Conservation (phyloP, 176 grass and related monocot genomes). For the Raddia distichophylla region DNA sequence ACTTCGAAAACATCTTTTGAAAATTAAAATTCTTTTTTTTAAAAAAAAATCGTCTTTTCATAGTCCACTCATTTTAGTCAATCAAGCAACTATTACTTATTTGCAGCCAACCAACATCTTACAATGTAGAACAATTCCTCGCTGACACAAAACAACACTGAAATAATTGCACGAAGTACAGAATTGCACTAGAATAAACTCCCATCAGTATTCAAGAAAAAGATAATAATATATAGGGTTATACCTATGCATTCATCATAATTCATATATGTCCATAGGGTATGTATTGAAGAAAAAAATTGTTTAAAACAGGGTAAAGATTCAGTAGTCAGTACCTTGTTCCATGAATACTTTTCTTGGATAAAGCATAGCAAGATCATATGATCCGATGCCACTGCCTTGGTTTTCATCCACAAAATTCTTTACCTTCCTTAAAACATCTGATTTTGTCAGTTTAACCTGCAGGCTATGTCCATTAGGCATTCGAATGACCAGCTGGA, state of each 20-base stretch:
- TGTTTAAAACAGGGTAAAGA: conserved; percentile 5
- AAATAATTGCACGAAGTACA: conserved; percentile 6
- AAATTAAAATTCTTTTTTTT: no score
- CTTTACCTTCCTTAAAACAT: conserved; percentile 74
- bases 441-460: conserved; percentile 72
- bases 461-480: conserved; percentile 78
- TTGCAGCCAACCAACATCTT: conserved; percentile 5
- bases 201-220: neutral
- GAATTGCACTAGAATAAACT: neutral
- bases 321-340: conserved; percentile 67
- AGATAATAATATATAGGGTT: neutral
- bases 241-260: neutral
- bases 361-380: conserved; percentile 91
- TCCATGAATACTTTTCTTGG: conserved; percentile 78
- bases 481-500: conserved; percentile 80
- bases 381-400: conserved; percentile 45
- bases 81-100: conserved; percentile 20
- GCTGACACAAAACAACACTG: conserved; percentile 3
- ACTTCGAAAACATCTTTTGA: no score
- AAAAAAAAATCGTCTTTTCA: no score
- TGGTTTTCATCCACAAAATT: conserved; percentile 75
- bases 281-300: neutral
- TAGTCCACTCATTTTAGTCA: conserved; percentile 5
- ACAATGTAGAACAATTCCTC: neutral
- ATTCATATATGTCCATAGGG: neutral